Base-by-base conservation (phyloP, 345 rosid species). In the Eucalyptus virginea region DNA sequence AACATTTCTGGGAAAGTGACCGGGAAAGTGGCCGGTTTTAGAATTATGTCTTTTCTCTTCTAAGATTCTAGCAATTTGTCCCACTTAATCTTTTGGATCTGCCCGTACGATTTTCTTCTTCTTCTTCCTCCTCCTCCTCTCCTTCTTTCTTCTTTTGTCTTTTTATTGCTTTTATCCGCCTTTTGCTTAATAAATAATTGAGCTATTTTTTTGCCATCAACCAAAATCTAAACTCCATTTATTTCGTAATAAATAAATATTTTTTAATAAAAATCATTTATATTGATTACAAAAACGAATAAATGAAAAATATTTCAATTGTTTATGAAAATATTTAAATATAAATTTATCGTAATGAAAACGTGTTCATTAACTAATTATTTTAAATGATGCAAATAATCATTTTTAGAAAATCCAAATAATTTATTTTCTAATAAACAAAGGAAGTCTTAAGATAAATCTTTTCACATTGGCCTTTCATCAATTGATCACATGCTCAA, bases 301-400 rank as follows among this genome's bases (percentile, higher is more conserved):
- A 2, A 60, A 28, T 0, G 7, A 60, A 60, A 60, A 60, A 28
- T 60, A 60, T 60, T 60, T 60, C 7, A 10, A 60, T 60, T 12
- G 1, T 28, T 12, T 26, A 11, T 0, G 0, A 28, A 26, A 60
- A 60, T 58, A 0, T 60, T 26, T 11, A 26, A 26, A 26, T 11
- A 60, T 28, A 60, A 51, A 51, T 5, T 60, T 60, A 28, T 11
- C 0, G 0, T 26, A 28, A 26, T 60, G 7, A 14, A 60, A 28
- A 60, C 15, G 0, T 28, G 0, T 58, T 58, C 1, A 0, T 28
- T 60, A 11, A 12, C 14, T 60, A 0, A 28, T 60, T 60, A 26
- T 28, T 28, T 28, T 11, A 60, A 60, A 30, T 9, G 16, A 60
- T 56, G 60, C 6, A 56, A 8, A 54, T 21, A 19, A 54, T 54